Evolutionary conservation across 202 grass and related monocot genomes (phyloP).

Genomic region (Setaria italica): DNA sequence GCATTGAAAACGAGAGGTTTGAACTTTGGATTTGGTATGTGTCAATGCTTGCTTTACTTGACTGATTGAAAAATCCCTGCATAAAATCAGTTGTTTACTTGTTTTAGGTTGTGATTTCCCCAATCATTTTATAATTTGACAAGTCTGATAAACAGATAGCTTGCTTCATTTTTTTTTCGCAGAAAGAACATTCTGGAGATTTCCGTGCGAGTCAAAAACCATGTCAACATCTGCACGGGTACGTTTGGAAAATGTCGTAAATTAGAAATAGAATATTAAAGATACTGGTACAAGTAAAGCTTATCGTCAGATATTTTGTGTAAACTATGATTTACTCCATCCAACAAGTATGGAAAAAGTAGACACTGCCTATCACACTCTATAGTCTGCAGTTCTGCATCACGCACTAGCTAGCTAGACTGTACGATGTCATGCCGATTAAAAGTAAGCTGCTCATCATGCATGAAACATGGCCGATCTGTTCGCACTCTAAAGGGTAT

Average conservation of each 20-base stretch:
- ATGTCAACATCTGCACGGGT: not conserved
- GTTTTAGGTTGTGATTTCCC: not conserved
- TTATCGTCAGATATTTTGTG: not conserved
- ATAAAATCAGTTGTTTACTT: not conserved
- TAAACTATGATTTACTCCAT: not conserved
- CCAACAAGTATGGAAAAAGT: not conserved
- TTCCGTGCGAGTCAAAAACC: not conserved
- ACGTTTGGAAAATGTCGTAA: slow-evolving; percentile 10
- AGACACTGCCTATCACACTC: not conserved
- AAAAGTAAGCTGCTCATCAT: not conserved
- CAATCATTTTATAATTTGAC: not conserved
- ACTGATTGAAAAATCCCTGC: not conserved
- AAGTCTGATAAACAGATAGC: not conserved
- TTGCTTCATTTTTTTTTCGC: not conserved
- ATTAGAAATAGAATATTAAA: not conserved
- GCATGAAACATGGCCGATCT: not conserved
- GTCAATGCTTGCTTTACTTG: not conserved
- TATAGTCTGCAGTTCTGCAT: not conserved
- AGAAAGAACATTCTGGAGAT: slow-evolving; percentile 5
- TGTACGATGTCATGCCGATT: not conserved
- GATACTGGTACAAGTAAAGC: not conserved
- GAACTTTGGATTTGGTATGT: slow-evolving; percentile 18
- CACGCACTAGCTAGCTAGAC: not conserved
- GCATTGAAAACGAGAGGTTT: slow-evolving; percentile 27
- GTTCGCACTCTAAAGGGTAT: not conserved